These are phyloP conservation scores for Fusarium foetens DNA, from an alignment of 2,329 filamentous ascomycete genomes.

Conservation along the genomic window DNA sequence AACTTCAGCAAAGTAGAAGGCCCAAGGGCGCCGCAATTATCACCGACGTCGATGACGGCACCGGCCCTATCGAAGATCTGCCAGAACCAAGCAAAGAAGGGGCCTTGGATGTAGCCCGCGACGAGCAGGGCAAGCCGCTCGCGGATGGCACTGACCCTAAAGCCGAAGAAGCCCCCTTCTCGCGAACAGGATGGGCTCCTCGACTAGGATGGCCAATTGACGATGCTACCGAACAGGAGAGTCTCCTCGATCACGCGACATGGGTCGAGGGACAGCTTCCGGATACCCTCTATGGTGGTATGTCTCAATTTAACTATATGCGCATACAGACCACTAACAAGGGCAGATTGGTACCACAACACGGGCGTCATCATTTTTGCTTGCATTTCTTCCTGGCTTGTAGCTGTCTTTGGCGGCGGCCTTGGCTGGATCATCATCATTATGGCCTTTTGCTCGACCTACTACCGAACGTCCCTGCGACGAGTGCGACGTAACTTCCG, in stretches of 20 bases:
- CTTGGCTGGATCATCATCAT: conserved; percentile 93
- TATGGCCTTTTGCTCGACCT: conserved; percentile 92
- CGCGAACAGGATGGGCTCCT: conserved; percentile 85
- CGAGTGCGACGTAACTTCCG: conserved; percentile 95
- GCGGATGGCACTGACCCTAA: conserved; percentile 62
- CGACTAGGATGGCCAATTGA: conserved; percentile 78
- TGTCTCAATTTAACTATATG: conserved; percentile 40
- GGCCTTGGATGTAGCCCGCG: conserved; percentile 66
- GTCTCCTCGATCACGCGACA: conserved; percentile 86
- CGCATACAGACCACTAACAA: conserved; percentile 10
- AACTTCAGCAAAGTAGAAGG: conserved; percentile 49
- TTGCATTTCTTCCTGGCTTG: conserved; percentile 88
- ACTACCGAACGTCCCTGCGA: conserved; percentile 95
- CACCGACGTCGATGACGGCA: conserved; percentile 82
- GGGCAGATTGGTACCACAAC: conserved; percentile 97
- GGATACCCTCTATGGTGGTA: conserved; percentile 90
- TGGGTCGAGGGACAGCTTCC: conserved; percentile 85
- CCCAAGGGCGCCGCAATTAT: conserved; percentile 75
- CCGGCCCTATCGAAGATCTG: conserved; percentile 77
- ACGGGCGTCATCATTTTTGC: conserved; percentile 93
- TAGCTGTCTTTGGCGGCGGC: conserved; percentile 89
- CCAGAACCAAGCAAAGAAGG: conserved; percentile 78
- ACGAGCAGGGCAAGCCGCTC: conserved; percentile 59
- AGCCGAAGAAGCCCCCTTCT: conserved; percentile 59
- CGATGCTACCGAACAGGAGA: conserved; percentile 67